Base-by-base conservation (phyloP, 1,139 yeast genomes). In the Lodderomyces parapsilosis region DNA sequence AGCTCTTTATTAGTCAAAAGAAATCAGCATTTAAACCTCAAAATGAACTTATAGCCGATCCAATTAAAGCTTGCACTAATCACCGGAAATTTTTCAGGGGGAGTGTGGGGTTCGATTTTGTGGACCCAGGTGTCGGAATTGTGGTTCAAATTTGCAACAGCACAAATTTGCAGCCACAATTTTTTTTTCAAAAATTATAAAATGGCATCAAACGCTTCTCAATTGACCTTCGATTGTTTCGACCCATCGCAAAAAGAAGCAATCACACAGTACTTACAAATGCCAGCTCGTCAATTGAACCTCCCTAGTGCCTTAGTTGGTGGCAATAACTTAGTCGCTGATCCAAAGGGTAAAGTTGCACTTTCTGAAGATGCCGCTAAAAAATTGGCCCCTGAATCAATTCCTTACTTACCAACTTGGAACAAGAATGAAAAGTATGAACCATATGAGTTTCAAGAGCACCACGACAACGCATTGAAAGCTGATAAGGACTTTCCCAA, bases 401-500 rank as follows among this genome's bases (percentile, higher is more conserved):
- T 71, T 9, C 71, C 69, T 3, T 77, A 68, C 59, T 63, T 76
- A 42, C 82, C 83, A 30, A 67, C 80, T 2, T 77, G 81, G 81
- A 68, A 68, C 45, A 69, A 68, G 15, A 57, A 55, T 19, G 72
- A 75, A 50, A 67, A 64, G 41, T 71, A 61, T 49, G 63, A 65
- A 23, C 77, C 81, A 17, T 68, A 76, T 47, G 63, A 68, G 44
- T 75, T 76, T 47, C 72, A 74, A 55, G 70, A 72, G 51, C 74
- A 69, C 53, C 58, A 62, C 18, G 87, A 81, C 50, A 77, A 80
- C 28, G 87, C 82, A 3, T 57, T 66, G 28, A 65, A 69, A 47
- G 89, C 84, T 10, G 86, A 82, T 54, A 74, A 78, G n/a, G 56
- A 64, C 1, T 72, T 78, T 47, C 70, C 74, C 33, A 74, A 73